A percentile compares a stretch with the other conserved stretches of the same genome.
These are phyloP conservation scores for Curvularia sp. DNA, from an alignment of 2,329 filamentous ascomycete genomes.

Conservation along the genomic window DNA sequence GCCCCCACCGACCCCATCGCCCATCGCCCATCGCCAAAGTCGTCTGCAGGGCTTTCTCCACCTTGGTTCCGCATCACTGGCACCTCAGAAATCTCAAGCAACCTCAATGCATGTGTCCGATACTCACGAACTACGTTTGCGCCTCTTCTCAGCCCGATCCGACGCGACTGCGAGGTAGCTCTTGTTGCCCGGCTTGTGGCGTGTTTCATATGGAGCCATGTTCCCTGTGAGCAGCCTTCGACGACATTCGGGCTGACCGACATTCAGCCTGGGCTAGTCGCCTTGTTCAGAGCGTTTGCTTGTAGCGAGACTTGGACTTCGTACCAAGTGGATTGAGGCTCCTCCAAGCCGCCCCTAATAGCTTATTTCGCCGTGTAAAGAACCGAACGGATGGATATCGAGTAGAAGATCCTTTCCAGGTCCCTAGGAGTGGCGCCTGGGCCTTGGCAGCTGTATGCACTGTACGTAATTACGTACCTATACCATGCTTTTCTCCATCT, in stretches of 20 bases:
- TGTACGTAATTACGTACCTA: not conserved
- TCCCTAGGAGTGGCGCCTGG: not conserved
- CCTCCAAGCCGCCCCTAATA: conserved; percentile 1
- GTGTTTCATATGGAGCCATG: conserved; percentile 13
- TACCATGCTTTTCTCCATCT: too few relatives aligned
- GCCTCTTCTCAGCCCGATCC: not conserved
- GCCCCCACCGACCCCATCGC: not conserved
- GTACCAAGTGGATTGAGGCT: not conserved
- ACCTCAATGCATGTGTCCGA: not conserved
- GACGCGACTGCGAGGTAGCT: not conserved
- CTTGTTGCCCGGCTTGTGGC: not conserved
- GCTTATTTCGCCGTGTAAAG: conserved; percentile 5
- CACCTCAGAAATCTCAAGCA: not conserved
- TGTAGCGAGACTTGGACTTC: not conserved
- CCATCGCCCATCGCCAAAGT: not conserved
- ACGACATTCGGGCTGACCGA: not conserved
- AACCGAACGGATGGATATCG: conserved; percentile 9
- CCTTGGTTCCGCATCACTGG: not conserved
- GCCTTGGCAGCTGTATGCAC: not conserved
- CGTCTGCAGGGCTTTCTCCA: not conserved
- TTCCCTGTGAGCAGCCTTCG: conserved; percentile 6
- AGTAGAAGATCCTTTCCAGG: not conserved
- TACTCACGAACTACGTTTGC: not conserved
- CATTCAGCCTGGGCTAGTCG: conserved; percentile 2
- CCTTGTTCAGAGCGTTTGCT: conserved; percentile 2